Evolutionary conservation across 306 rosid genomes (phyloP).

Genomic region (Cicer cuneatum): DNA sequence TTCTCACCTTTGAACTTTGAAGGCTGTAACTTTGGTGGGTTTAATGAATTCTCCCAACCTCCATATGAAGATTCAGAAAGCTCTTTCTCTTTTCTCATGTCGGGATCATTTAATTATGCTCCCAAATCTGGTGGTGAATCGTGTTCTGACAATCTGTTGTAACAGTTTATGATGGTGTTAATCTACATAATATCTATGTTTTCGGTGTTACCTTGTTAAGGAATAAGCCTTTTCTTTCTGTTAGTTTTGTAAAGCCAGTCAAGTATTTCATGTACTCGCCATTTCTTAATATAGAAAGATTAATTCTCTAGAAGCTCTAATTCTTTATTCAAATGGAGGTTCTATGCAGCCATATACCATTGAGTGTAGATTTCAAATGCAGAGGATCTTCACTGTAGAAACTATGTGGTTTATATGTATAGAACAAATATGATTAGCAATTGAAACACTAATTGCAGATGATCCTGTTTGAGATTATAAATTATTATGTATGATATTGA

Average conservation of each 20-base stretch:
- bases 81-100: constrained; percentile 75
- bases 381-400: constrained; percentile 17
- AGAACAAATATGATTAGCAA: background rate
- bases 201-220: constrained; percentile 34
- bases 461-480: background rate
- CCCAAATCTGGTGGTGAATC: constrained; percentile 69
- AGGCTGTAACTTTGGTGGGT: constrained; percentile 74
- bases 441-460: background rate
- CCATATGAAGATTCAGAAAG: constrained; percentile 81
- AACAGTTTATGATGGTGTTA: constrained; percentile 41
- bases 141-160: constrained; percentile 53
- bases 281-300: constrained; percentile 48
- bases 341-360: constrained; percentile 15
- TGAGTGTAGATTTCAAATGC: background rate
- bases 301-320: constrained; percentile 35
- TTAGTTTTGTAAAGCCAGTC: constrained; percentile 44
- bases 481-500: background rate
- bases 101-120: constrained; percentile 68
- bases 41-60: constrained; percentile 85
- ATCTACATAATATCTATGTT: constrained; percentile 37
- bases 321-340: constrained; percentile 16
- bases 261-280: constrained; percentile 44
- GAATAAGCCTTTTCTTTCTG: constrained; percentile 46
- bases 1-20: constrained; percentile 85
- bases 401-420: background rate